phyloP scores from a whole-genome alignment of 2,329 filamentous ascomycete genomes.

The Furcasterigmium furcatum region DNA sequence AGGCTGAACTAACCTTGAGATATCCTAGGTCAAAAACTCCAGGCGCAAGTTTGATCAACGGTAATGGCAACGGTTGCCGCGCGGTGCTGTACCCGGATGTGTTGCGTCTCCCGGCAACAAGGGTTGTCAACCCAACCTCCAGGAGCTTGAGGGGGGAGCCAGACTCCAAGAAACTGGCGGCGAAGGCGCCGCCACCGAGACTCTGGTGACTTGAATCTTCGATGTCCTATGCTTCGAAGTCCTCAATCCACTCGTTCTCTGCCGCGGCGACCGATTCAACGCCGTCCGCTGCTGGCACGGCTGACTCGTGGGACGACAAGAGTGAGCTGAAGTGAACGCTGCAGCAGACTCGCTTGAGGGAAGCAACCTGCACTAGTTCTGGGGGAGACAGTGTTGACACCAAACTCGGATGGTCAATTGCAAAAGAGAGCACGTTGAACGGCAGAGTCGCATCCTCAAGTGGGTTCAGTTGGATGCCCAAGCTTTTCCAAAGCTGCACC shows the following conservation, averaged over 20 bases:
- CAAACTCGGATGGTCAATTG: not conserved
- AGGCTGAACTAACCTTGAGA: no score
- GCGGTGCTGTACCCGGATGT: no score
- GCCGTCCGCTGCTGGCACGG: no score
- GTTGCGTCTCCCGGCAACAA: not conserved
- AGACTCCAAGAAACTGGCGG: not conserved
- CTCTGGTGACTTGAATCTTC: not conserved
- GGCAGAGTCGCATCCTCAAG: not conserved
- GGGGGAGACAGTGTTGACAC: no score
- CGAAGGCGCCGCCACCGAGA: not conserved
- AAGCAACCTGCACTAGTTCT: no score
- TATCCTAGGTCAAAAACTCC: no score
- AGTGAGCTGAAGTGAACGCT: no score
- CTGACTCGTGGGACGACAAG: no score
- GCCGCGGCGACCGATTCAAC: no score
- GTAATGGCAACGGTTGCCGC: no score
- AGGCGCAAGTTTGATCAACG: no score
- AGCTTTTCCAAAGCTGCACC: slow-evolving; percentile 8
- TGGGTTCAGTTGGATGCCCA: slow-evolving; percentile 3
- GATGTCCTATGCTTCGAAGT: not conserved
- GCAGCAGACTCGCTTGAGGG: no score
- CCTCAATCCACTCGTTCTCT: not conserved
- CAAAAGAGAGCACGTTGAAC: not conserved
- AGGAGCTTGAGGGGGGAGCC: not conserved
- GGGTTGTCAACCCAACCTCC: not conserved